A percentile compares a stretch with the other conserved stretches of the same genome.
phyloP scores from a whole-genome alignment of 2,329 filamentous ascomycete species.

The Epichloe hybrida region DNA sequence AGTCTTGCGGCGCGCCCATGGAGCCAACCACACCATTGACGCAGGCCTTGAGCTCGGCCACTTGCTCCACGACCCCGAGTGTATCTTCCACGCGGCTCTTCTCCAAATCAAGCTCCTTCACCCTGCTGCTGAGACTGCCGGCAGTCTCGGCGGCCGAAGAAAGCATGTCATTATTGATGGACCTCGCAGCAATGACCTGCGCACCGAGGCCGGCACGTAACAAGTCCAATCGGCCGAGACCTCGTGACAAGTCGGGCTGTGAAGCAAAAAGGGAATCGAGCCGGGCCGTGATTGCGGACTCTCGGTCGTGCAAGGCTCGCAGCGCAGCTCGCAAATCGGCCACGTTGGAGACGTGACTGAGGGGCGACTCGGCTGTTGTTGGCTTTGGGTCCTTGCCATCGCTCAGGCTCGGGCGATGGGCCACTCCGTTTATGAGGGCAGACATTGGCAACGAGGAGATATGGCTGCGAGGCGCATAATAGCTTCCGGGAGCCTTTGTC shows the following conservation, averaged over 20 bases:
- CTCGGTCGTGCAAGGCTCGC: slow-evolving; percentile 59
- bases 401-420: slow-evolving; percentile 19
- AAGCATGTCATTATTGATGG: slow-evolving; percentile 84
- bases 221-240: slow-evolving; percentile 76
- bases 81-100: slow-evolving; percentile 86
- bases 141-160: slow-evolving; percentile 76
- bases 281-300: slow-evolving; percentile 58
- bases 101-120: slow-evolving; percentile 78
- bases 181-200: slow-evolving; percentile 70
- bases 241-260: slow-evolving; percentile 74
- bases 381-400: slow-evolving; percentile 15
- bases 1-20: slow-evolving; percentile 97
- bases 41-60: slow-evolving; percentile 92
- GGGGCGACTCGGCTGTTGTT: slow-evolving; percentile 17
- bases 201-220: slow-evolving; percentile 78
- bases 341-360: slow-evolving; percentile 61
- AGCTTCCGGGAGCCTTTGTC: slow-evolving; percentile 18
- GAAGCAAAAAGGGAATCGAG: slow-evolving; percentile 68
- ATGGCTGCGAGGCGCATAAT: slow-evolving; percentile 31
- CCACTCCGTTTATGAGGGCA: slow-evolving; percentile 31
- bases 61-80: slow-evolving; percentile 83
- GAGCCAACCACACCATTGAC: slow-evolving; percentile 87
- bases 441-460: slow-evolving; percentile 32
- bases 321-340: slow-evolving; percentile 71
- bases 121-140: slow-evolving; percentile 69